Conservation (phyloP, 2,329 filamentous ascomycete species). For the Penicillium sp. region DNA sequence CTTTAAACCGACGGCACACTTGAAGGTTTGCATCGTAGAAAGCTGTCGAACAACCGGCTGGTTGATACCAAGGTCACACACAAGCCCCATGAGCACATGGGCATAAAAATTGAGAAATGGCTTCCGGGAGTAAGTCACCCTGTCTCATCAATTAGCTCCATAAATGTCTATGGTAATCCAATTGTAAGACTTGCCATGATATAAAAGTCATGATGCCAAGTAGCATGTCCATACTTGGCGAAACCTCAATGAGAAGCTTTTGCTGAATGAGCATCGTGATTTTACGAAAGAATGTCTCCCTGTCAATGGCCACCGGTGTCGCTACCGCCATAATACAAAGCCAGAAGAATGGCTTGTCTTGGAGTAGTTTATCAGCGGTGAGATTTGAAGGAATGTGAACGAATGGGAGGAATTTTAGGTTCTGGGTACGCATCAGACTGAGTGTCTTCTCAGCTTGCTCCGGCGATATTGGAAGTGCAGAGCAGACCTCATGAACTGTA, state of each 20-base stretch:
- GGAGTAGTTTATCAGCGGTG: conserved; percentile 26
- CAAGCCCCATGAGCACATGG: conserved; percentile 23
- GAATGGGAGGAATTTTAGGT: conserved; percentile 29
- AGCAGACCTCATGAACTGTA: conserved; percentile 6
- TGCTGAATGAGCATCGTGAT: conserved; percentile 21
- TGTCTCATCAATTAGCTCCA: not conserved
- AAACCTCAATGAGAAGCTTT: conserved; percentile 17
- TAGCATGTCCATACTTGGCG: conserved; percentile 20
- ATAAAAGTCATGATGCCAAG: conserved; percentile 21
- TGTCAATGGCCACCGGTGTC: conserved; percentile 12
- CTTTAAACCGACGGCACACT: conserved; percentile 17
- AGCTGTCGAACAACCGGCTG: conserved; percentile 10
- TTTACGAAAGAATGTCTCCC: conserved; percentile 13
- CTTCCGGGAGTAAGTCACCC: conserved; percentile 20
- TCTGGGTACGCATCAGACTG: conserved; percentile 18
- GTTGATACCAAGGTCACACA: conserved; percentile 24
- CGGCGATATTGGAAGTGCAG: conserved; percentile 12
- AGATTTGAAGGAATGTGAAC: conserved; percentile 19
- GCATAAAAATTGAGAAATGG: conserved; percentile 20
- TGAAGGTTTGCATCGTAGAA: conserved; percentile 21
- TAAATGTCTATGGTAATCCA: not conserved
- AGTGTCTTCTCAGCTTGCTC: conserved; percentile 18
- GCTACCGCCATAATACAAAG: conserved; percentile 36
- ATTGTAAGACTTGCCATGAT: conserved; percentile 14
- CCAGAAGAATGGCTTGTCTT: conserved; percentile 38